Percentiles rank a stretch among this genome's conserved stretches.
These are phyloP conservation scores for Alternaria dauci DNA, from an alignment of 2,329 filamentous ascomycete species.

Conservation along the genomic window DNA sequence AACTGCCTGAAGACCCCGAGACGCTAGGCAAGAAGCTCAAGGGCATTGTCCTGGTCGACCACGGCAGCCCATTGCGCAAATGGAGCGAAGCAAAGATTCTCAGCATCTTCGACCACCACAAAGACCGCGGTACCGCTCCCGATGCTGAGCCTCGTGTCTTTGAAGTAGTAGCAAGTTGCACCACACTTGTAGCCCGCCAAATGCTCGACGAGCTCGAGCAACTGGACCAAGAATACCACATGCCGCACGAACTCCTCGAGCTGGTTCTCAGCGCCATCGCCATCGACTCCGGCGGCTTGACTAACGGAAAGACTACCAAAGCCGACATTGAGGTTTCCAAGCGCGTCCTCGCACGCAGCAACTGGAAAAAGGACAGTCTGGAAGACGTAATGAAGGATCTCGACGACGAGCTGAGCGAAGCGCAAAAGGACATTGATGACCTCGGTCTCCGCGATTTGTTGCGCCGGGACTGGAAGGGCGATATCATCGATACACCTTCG, in stretches of 20 bases:
- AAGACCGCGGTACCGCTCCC: slow-evolving; percentile 53
- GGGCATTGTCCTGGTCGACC: slow-evolving; percentile 59
- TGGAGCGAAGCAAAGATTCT: slow-evolving; percentile 56
- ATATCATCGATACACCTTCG: slow-evolving; percentile 58
- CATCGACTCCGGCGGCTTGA: slow-evolving; percentile 56
- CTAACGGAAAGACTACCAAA: slow-evolving; percentile 47
- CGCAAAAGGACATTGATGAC: slow-evolving; percentile 55
- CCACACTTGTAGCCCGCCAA: slow-evolving; percentile 56
- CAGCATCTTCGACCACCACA: slow-evolving; percentile 59
- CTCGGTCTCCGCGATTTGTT: slow-evolving; percentile 57
- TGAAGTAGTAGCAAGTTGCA: slow-evolving; percentile 56
- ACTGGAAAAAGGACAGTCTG: slow-evolving; percentile 53
- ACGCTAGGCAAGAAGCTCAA: slow-evolving; percentile 54
- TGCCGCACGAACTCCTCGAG: slow-evolving; percentile 60
- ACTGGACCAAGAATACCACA: slow-evolving; percentile 56
- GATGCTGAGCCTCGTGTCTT: slow-evolving; percentile 56
- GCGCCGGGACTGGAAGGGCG: slow-evolving; percentile 59
- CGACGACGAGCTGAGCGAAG: slow-evolving; percentile 50
- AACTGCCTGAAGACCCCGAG: slow-evolving; percentile 58
- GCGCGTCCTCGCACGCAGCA: slow-evolving; percentile 54
- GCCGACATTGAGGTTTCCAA: slow-evolving; percentile 52
- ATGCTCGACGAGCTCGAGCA: slow-evolving; percentile 58
- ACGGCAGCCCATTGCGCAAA: slow-evolving; percentile 54
- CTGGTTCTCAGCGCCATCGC: slow-evolving; percentile 58
- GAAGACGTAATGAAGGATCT: slow-evolving; percentile 55